phyloP scores from a whole-genome alignment of 164 flowering plant species.

The Magnolia sinica region DNA sequence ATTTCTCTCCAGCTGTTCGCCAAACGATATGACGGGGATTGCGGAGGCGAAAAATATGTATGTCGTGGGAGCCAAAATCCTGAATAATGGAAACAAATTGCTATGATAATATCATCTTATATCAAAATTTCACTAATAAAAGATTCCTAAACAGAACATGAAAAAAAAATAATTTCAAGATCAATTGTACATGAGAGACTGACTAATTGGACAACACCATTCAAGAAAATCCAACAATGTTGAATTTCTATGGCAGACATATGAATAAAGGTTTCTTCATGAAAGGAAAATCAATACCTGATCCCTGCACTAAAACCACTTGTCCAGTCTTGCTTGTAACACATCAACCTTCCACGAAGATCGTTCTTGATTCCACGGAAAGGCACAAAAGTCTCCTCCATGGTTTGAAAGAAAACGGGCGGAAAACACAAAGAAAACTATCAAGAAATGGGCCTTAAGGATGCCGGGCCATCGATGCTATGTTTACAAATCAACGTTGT shows the following conservation, averaged over 20 bases:
- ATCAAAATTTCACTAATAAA: neutral
- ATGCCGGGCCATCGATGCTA: neutral
- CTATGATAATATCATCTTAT: constrained; percentile 2
- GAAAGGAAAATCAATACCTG: constrained; percentile 42
- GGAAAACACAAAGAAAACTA: constrained; percentile 5
- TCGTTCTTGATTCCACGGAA: constrained; percentile 95
- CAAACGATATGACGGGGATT: constrained; percentile 94
- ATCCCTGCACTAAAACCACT: constrained; percentile 87
- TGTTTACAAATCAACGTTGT: neutral
- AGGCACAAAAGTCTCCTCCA: constrained; percentile 97
- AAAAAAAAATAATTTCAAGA: neutral
- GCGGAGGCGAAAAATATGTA: constrained; percentile 96
- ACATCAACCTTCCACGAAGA: constrained; percentile 66
- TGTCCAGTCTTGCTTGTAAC: constrained; percentile 98
- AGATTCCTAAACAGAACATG: neutral
- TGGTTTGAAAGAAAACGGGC: constrained; percentile 15
- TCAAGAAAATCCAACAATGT: constrained; percentile 2
- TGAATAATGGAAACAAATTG: constrained; percentile 20
- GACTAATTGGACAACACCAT: neutral
- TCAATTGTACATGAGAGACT: neutral
- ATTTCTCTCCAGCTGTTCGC: constrained; percentile 85
- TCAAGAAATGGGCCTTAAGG: neutral
- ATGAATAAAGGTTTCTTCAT: constrained; percentile 5
- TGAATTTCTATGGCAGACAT: constrained; percentile 2
- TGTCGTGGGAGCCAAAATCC: constrained; percentile 97